Conservation (phyloP, 1,284 basidiomycete genomes). For the Cutaneotrichosporon spelunceum region DNA sequence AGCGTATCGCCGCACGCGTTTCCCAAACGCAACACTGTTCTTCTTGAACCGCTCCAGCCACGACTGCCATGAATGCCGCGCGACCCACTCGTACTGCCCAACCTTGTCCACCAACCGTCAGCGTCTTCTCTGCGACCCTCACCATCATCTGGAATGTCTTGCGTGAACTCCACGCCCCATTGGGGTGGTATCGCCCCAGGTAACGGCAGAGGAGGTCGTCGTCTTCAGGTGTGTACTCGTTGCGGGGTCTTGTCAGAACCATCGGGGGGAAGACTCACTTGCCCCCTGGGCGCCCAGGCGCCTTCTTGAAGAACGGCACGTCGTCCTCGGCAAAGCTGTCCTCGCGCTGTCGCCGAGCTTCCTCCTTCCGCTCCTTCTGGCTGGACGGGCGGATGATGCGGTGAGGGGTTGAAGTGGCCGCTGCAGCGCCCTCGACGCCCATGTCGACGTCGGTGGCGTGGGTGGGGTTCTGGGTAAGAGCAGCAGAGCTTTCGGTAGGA, state of each 20-base stretch:
- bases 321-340: constrained; percentile 33
- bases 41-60: constrained; percentile 49
- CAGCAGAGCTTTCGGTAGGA: too few species aligned
- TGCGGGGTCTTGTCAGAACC: constrained; percentile 29
- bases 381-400: background rate
- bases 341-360: constrained; percentile 9
- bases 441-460: background rate
- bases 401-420: background rate
- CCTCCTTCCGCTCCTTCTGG: background rate
- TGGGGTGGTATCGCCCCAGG: constrained; percentile 33
- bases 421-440: background rate
- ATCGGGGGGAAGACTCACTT: constrained; percentile 28
- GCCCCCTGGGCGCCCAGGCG: constrained; percentile 41
- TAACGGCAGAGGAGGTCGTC: constrained; percentile 47
- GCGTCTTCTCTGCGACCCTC: constrained; percentile 11
- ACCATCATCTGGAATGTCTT: constrained; percentile 43
- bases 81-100: constrained; percentile 26
- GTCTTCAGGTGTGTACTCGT: constrained; percentile 42
- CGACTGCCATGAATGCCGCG: constrained; percentile 38
- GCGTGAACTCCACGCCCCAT: constrained; percentile 33
- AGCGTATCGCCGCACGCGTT: constrained; percentile 25
- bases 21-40: constrained; percentile 25
- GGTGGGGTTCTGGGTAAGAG: background rate
- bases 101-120: constrained; percentile 10
- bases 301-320: constrained; percentile 19